Base-by-base conservation (phyloP, 2,329 filamentous ascomycete species). In the Phaeoacremonium minimum region DNA sequence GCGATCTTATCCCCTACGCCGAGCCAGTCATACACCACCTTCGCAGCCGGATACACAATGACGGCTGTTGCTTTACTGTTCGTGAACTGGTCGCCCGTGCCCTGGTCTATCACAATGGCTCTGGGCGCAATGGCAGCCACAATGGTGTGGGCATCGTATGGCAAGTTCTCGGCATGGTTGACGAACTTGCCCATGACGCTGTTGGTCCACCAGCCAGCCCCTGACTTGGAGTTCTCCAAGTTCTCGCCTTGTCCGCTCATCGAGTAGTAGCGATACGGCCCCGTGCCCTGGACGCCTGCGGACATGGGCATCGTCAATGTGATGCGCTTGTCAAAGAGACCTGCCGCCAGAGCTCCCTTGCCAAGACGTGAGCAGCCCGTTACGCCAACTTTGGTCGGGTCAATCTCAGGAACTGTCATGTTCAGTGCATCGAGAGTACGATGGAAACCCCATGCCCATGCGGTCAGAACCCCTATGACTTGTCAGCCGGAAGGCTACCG, bases 131-230 rank as follows among this genome's bases (percentile, higher is more conserved):
- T 63, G 15, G 77, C 62, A 7, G 66, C 74, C n/a, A 71, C 74
- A 29, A 80, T 67, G 45, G 71, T 69, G 53, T 80, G 75, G 33
- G 77, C 74, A 46, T 79, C 75, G 43, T 71, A 70, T 4, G 76
- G 72, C 30, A 79, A 59, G 48, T 66, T 66, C 49, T 67, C 66
- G 38, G 64, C 61, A 44, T 61, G 70, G 64, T 83, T 75, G 69
- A 68, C 61, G 43, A 67, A 63, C 9, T 69, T 85, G 34, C 73
- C 68, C 35, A 77, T 70, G 26, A 56, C 56, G 20, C 50, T 59
- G 41, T 68, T 67, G 55, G 72, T 76, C 74, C 74, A 79, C 49
- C 75, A 75, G 5, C 73, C 71, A 33, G 76, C 74, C 12, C 63
- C 65, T 26, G 63, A 61, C 52, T 70, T 68, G 44, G 61, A 63